These are phyloP conservation scores for Eurotiales sp. DNA, from an alignment of 2,329 filamentous ascomycete species.

Conservation along the genomic window DNA sequence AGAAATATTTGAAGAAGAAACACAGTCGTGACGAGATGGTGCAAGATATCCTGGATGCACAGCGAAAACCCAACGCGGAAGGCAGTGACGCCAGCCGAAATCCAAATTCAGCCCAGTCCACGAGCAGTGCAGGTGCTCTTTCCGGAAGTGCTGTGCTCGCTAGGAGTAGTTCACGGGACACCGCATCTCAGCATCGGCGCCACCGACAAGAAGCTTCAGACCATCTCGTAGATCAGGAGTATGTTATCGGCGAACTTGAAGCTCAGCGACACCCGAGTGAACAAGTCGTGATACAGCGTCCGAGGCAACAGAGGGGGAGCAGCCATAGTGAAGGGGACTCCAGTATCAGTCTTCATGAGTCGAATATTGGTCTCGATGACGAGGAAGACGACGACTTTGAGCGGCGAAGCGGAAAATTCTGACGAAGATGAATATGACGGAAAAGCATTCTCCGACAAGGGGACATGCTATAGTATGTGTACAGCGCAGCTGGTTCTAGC, in stretches of 20 bases:
- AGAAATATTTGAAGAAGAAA: not conserved
- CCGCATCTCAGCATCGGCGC: not conserved
- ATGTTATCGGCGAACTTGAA: not conserved
- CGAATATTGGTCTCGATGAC: too few relatives aligned
- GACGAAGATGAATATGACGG: too few relatives aligned
- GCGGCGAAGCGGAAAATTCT: too few relatives aligned
- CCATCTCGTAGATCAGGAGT: not conserved
- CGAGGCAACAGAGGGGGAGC: not conserved
- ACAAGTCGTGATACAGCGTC: not conserved
- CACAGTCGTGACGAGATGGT: not conserved
- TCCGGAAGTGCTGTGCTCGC: not conserved
- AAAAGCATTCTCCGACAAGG: too few relatives aligned
- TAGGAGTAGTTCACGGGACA: not conserved
- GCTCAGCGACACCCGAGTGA: conserved; percentile 3
- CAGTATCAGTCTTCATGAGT: too few relatives aligned
- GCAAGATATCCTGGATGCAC: not conserved
- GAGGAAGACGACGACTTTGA: too few relatives aligned
- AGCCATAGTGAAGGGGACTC: too few relatives aligned
- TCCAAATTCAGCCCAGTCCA: not conserved
- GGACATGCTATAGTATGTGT: too few relatives aligned
- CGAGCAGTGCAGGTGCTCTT: not conserved
- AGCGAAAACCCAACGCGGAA: not conserved
- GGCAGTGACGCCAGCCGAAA: too few relatives aligned
- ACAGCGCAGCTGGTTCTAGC: too few relatives aligned
- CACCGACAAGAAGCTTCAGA: not conserved